Evolutionary conservation across 1,284 basidiomycete species (phyloP).

Genomic region (Ustilago vetiveriae): DNA sequence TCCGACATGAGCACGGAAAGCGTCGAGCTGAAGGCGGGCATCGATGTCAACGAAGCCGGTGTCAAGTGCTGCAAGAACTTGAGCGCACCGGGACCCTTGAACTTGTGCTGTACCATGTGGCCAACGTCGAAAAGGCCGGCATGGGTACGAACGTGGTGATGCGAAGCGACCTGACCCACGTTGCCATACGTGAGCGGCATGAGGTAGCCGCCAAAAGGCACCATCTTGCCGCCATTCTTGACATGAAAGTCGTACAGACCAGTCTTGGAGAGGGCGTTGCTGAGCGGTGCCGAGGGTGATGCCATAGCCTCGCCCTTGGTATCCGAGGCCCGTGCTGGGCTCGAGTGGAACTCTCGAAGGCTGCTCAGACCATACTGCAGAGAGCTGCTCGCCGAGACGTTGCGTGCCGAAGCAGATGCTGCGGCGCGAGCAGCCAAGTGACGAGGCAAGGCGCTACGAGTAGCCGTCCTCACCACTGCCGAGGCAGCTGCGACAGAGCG

Average conservation of each 20-base stretch:
- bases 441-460: conserved; percentile 19
- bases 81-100: conserved; percentile 66
- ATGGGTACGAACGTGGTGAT: conserved; percentile 84
- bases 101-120: conserved; percentile 79
- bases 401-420: conserved; percentile 9
- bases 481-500: conserved; percentile 24
- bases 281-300: conserved; percentile 21
- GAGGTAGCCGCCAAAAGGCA: conserved; percentile 91
- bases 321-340: conserved; percentile 10
- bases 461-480: conserved; percentile 22
- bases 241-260: conserved; percentile 91
- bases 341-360: conserved; percentile 32
- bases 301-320: conserved; percentile 33
- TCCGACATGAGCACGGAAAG: conserved; percentile 86
- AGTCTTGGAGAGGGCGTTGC: conserved; percentile 70
- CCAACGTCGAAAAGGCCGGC: conserved; percentile 96
- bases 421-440: conserved; percentile 24
- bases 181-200: conserved; percentile 90
- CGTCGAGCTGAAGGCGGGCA: conserved; percentile 79
- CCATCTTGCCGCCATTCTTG: conserved; percentile 88
- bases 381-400: conserved; percentile 6
- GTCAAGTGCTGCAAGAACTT: conserved; percentile 84
- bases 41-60: conserved; percentile 72
- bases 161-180: conserved; percentile 77
- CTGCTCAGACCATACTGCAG: not conserved